phyloP scores from a whole-genome alignment of 2,329 filamentous ascomycete species.

The Colletotrichum acutatum region DNA sequence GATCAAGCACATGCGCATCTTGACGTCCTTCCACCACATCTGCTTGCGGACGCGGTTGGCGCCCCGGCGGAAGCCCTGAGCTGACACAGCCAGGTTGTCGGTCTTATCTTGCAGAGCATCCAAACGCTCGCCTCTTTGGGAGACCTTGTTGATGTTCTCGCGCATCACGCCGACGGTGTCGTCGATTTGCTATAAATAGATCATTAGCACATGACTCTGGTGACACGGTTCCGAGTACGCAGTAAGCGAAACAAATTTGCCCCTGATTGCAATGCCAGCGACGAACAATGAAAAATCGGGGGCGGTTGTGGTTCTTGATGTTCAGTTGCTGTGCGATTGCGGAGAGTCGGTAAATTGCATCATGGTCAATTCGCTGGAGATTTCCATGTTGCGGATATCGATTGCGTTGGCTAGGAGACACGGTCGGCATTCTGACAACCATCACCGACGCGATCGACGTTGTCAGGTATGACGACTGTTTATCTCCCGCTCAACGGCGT shows the following conservation, averaged over 20 bases:
- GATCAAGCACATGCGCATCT: slow-evolving; percentile 98
- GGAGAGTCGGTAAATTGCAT: neutral
- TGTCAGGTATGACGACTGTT: neutral
- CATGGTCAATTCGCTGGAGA: neutral
- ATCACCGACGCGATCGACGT: neutral
- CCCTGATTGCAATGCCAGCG: slow-evolving; percentile 12
- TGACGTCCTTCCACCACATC: slow-evolving; percentile 99
- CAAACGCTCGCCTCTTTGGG: slow-evolving; percentile 89
- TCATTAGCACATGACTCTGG: slow-evolving; percentile 35
- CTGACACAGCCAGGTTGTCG: slow-evolving; percentile 90
- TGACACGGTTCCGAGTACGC: slow-evolving; percentile 5
- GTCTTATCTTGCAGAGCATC: slow-evolving; percentile 94
- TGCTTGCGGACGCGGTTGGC: slow-evolving; percentile 96
- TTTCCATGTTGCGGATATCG: neutral
- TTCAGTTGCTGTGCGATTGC: neutral
- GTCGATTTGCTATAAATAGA: slow-evolving; percentile 84
- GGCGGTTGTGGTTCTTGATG: neutral
- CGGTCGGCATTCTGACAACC: neutral
- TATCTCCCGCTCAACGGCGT: neutral
- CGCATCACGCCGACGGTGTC: slow-evolving; percentile 95
- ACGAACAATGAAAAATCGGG: neutral
- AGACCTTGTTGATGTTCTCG: slow-evolving; percentile 97
- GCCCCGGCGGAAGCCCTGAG: slow-evolving; percentile 94
- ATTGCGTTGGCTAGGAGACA: neutral
- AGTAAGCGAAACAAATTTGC: slow-evolving; percentile 22